These are phyloP conservation scores for Straminergon stramineum DNA, from an alignment of 225 moss, liverwort and hornwort species.

Conservation along the genomic window DNA sequence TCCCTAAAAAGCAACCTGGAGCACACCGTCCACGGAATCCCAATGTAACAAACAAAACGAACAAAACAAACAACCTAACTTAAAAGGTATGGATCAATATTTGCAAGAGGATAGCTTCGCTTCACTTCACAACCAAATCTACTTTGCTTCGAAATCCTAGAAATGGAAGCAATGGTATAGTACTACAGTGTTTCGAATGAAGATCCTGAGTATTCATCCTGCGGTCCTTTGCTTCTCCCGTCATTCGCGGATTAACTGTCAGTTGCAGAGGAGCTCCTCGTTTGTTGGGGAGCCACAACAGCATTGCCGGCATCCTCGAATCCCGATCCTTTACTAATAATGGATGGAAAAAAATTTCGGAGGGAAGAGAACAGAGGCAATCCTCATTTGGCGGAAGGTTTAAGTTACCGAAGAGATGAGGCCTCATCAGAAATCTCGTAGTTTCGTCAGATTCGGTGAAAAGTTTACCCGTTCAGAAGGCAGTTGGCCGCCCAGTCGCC, in stretches of 20 bases:
- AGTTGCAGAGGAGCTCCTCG: background rate
- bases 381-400: background rate
- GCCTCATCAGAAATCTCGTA: background rate
- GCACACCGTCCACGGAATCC: too few species aligned
- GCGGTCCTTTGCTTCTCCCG: background rate
- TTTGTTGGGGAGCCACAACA: background rate
- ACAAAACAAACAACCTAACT: too few species aligned
- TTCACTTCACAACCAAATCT: background rate
- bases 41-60: too few species aligned
- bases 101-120: background rate
- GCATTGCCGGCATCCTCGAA: background rate
- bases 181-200: background rate
- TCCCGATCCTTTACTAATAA: background rate
- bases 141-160: background rate
- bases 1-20: too few species aligned
- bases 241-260: background rate
- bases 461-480: background rate
- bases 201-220: background rate
- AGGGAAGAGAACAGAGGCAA: background rate
- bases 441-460: background rate
- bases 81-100: background rate
- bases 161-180: background rate
- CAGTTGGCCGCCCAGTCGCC: background rate
- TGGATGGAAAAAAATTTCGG: background rate
- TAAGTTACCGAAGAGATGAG: background rate